phyloP scores from a whole-genome alignment of 2,329 filamentous ascomycete species.

The Epichloe bromicola region DNA sequence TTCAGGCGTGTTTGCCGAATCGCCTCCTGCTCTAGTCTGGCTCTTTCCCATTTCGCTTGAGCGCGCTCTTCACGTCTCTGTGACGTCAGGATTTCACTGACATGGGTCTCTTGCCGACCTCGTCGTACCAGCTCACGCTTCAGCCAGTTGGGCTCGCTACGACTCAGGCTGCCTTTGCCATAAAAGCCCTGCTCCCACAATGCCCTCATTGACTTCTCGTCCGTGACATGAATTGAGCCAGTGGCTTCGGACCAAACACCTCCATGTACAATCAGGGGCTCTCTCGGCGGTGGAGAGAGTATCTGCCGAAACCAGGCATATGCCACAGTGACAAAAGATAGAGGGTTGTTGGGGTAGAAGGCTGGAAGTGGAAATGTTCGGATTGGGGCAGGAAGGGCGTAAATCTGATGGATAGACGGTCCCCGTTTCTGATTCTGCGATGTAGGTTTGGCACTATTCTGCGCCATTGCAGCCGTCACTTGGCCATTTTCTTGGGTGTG shows the following conservation, averaged over 20 bases:
- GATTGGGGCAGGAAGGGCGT: conserved; percentile 69
- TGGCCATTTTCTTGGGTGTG: conserved; percentile 9
- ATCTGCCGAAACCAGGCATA: conserved; percentile 66
- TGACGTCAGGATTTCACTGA: conserved; percentile 71
- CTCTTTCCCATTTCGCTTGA: conserved; percentile 80
- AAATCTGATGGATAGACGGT: conserved; percentile 54
- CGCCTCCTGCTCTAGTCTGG: conserved; percentile 72
- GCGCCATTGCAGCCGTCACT: conserved; percentile 8
- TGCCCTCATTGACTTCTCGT: conserved; percentile 60
- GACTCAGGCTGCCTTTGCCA: conserved; percentile 83
- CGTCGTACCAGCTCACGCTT: conserved; percentile 64
- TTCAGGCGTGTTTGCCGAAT: conserved; percentile 54
- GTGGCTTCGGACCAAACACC: conserved; percentile 75
- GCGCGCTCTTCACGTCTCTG: conserved; percentile 68
- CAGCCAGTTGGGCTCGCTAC: conserved; percentile 91
- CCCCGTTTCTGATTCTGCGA: conserved; percentile 21
- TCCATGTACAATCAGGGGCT: conserved; percentile 51
- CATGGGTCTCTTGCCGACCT: conserved; percentile 50
- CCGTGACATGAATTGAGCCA: conserved; percentile 71
- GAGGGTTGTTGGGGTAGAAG: conserved; percentile 83
- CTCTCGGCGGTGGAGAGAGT: conserved; percentile 51
- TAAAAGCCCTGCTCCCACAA: conserved; percentile 97
- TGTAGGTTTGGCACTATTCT: conserved; percentile 4
- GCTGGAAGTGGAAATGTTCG: conserved; percentile 71
- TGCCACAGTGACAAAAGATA: conserved; percentile 72